Evolutionary conservation across 2,329 filamentous ascomycete genomes (phyloP), one percentile per base, ranked within the genome.

Genomic region (Fusarium scirpi): DNA sequence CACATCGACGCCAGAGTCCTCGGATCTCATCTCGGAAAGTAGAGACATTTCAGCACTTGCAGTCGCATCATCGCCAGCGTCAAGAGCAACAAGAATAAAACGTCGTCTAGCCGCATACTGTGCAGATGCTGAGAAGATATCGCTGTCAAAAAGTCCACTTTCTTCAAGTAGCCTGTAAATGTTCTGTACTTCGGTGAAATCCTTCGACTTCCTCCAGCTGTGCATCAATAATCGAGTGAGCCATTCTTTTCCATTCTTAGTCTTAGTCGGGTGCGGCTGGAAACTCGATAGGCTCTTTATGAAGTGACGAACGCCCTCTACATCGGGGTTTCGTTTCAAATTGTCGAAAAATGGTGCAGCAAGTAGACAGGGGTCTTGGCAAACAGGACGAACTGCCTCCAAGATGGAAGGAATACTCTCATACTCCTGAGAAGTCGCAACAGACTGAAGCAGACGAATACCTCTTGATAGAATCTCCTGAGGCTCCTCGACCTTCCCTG

Each of bases 61-160:
- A 40, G 76, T 74, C 6, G 53, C 60, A 24, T 78, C 71, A 45
- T 79, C 76, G 8, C 71, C 73, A 16, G 73, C 78, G 24, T 76
- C 69, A 8, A 77, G 62, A 40, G 77, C 74, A 46, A 71, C 72
- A 15, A 74, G 55, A 2, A 69, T 53, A 58, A 80, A 72, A 45
- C 75, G 67, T 9, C 75, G 68, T 52, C 78, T 76, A 18, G 78
- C 75, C 16, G 76, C 67, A 54, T 78, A 78, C 46, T 79, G 72
- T 2, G 60, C 68, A 34, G 65, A 55, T 9, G 27, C 29, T 8
- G 74, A 32, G 15, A 77, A 58, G 7, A 61, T n/a, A 15, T 59
- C 59, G 4, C 63, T 29, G 5, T 62, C 46, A 43, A 77, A 79
- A 9, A 80, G 49, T 1, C 78, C 78, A 12, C 73, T 72, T 55